These are phyloP conservation scores for Talaromyces sp. DNA, from an alignment of 2,329 filamentous ascomycete genomes.

Conservation along the genomic window DNA sequence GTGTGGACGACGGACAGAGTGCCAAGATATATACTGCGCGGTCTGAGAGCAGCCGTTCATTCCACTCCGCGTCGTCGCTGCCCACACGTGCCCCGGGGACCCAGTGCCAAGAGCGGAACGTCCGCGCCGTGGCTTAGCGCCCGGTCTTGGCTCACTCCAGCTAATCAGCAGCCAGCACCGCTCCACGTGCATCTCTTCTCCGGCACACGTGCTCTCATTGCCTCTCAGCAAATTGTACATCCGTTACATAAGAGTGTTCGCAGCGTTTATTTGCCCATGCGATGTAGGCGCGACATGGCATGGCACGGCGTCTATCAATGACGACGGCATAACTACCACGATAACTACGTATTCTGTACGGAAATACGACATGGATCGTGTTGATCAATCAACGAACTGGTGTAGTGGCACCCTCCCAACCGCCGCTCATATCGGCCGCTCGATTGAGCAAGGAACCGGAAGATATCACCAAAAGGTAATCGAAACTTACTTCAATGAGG, in stretches of 20 bases:
- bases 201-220: not conserved
- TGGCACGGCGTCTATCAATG: too few species aligned
- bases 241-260: not conserved
- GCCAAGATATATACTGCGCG: not conserved
- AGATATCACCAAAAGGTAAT: not conserved
- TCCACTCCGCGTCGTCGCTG: not conserved
- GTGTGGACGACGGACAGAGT: not conserved
- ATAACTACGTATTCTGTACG: too few species aligned
- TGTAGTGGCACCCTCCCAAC: too few species aligned
- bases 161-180: not conserved
- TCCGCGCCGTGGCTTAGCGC: slow-evolving; percentile 12
- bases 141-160: slow-evolving; percentile 2
- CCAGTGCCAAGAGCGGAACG: slow-evolving; percentile 7
- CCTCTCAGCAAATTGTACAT: not conserved
- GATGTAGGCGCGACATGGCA: not conserved
- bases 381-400: too few species aligned
- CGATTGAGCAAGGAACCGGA: not conserved
- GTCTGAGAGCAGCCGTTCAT: not conserved
- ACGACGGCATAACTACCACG: too few species aligned
- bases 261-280: not conserved
- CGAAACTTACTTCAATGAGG: not conserved
- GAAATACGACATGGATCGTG: too few species aligned
- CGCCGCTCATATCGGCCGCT: too few species aligned
- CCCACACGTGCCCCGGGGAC: not conserved
- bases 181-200: slow-evolving; percentile 5